phyloP scores from a whole-genome alignment of 805 yeast genomes.

The Nakazawaea anatomiae region DNA sequence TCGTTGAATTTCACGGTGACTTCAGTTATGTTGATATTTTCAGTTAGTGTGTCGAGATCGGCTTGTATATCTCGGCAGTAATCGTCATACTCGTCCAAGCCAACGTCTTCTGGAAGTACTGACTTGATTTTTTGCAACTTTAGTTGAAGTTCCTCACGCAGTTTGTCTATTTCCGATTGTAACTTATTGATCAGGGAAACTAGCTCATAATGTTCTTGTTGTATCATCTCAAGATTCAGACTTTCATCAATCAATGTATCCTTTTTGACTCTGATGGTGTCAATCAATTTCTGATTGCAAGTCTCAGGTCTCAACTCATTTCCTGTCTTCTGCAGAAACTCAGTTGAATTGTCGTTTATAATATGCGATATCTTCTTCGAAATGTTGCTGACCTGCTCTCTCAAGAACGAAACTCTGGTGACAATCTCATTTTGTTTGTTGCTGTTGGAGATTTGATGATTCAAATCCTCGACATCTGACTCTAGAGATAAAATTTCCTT shows the following conservation, averaged over 20 bases:
- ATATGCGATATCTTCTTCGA: constrained; percentile 20
- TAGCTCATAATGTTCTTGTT: background rate
- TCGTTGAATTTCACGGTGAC: constrained; percentile 66
- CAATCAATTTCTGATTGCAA: constrained; percentile 10
- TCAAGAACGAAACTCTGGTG: constrained; percentile 44
- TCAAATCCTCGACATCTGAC: constrained; percentile 44
- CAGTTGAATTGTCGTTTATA: constrained; percentile 16
- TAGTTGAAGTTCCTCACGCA: constrained; percentile 12
- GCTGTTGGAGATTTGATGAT: constrained; percentile 41
- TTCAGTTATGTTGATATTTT: constrained; percentile 60
- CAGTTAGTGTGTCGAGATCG: constrained; percentile 54
- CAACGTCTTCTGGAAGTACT: constrained; percentile 30
- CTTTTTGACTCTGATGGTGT: constrained; percentile 12
- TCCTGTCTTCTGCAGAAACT: constrained; percentile 17
- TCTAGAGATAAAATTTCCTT: constrained; percentile 30
- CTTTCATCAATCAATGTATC: background rate
- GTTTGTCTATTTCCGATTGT: constrained; percentile 9
- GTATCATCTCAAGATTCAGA: background rate
- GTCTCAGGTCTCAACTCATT: constrained; percentile 13
- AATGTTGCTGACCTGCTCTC: constrained; percentile 31
- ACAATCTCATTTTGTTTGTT: constrained; percentile 54
- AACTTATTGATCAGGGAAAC: constrained; percentile 6
- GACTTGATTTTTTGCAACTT: constrained; percentile 17
- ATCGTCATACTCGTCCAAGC: constrained; percentile 45
- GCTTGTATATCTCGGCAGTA: constrained; percentile 52